phyloP scores from a whole-genome alignment of 1,284 basidiomycete genomes.

The Tetrapyrgos nigripes region DNA sequence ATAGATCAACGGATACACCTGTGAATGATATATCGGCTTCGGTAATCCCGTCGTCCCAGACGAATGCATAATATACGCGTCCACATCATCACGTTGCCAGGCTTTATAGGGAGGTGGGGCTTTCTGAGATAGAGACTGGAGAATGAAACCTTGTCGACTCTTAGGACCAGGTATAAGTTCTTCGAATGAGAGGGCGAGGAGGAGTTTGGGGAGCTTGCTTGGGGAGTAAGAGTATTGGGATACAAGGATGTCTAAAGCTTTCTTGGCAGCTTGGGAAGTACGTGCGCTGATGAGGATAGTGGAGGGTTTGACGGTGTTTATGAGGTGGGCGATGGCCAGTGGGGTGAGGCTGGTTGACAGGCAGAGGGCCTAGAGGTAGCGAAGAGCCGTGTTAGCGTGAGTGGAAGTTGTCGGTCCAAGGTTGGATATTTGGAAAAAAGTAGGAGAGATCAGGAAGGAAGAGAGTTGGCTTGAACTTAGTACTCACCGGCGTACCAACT shows the following conservation, averaged over 20 bases:
- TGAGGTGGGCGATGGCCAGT: conserved; percentile 40
- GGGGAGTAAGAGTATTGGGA: conserved; percentile 23
- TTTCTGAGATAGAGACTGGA: conserved; percentile 16
- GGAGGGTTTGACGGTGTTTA: conserved; percentile 35
- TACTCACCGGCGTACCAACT: conserved; percentile 41
- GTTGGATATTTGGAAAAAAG: too few relatives aligned
- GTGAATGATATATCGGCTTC: conserved; percentile 44
- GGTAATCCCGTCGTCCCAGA: conserved; percentile 46
- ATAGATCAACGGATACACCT: conserved; percentile 37
- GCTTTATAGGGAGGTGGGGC: conserved; percentile 29
- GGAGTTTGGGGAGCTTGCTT: conserved; percentile 29
- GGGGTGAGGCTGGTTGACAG: conserved; percentile 42
- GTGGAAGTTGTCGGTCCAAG: neutral
- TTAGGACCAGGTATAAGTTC: too few relatives aligned
- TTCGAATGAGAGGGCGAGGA: conserved; percentile 27
- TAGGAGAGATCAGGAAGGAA: too few relatives aligned
- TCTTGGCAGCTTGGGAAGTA: conserved; percentile 34
- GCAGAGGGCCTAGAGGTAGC: conserved; percentile 39
- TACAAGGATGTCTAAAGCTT: conserved; percentile 29
- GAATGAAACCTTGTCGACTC: conserved; percentile 11
- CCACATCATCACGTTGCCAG: conserved; percentile 31
- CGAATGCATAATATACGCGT: conserved; percentile 43
- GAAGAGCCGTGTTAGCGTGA: too few relatives aligned
- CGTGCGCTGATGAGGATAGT: conserved; percentile 37
- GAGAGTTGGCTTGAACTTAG: too few relatives aligned